Base-by-base conservation (phyloP, 2,329 filamentous ascomycete species). In the Tothia fuscella region DNA sequence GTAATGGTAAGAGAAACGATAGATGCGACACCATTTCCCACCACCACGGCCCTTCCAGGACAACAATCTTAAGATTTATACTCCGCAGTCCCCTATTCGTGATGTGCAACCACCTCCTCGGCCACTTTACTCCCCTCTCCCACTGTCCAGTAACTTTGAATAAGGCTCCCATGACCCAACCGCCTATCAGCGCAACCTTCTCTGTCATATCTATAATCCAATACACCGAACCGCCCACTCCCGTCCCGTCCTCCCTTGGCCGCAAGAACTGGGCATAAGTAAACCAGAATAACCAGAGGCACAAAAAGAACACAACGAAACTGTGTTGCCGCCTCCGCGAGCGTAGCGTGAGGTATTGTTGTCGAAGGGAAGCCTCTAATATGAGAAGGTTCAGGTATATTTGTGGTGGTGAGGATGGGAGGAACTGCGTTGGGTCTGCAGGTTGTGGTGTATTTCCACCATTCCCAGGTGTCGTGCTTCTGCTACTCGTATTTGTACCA, bases 331-430 rank as follows among this genome's bases (percentile, higher is more conserved):
- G 80, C 36, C 87, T 76, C 31, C 91, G 80, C 35, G 87, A 83
- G 45, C 89, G 83, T 33, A 96, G 73, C 48, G 87, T 84, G 43
- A 98, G 78, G 62, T 93, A 96, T 55, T 98, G 91, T 19, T 86
- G 80, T 49, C 91, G 85, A 26, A 98, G 70, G 4, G 87, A 94
- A 37, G 86, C 87, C 61, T 98, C 91, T 61, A 98, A 83, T 53
- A 98, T 93, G 45, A 98, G 75, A 19, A 98, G 80, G 63, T 98
- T 98, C 54, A 98, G 78, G 65, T 98, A 98, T 56, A 98, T 95
- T 69, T 94, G 91, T 42, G 86, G 85, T 34, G 88, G 88, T 13
- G 85, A 86, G 56, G 83, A 89, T n/a, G 88, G 88, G 13, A 89
- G 77, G 47, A 80, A 78, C 52, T 78, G 80, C 48, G 89, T 74